phyloP scores from a whole-genome alignment of 192 early-diverging fungal species.

The Gonapodya sp. region DNA sequence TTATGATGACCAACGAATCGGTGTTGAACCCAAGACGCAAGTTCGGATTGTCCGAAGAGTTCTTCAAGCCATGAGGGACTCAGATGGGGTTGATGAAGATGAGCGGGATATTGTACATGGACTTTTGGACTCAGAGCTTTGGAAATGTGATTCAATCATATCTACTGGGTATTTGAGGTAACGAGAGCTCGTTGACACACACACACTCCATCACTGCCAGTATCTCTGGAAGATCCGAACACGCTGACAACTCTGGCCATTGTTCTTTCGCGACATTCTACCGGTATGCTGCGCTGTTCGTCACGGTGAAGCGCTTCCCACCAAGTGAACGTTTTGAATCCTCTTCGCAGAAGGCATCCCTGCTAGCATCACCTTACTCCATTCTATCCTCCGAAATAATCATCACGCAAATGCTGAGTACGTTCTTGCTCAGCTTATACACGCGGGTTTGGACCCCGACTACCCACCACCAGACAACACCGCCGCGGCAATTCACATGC shows the following conservation, averaged over 20 bases:
- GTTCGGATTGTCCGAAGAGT: background rate
- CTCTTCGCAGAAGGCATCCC: background rate
- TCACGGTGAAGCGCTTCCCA: background rate
- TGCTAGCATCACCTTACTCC: background rate
- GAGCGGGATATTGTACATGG: background rate
- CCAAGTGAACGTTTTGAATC: background rate
- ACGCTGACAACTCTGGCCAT: background rate
- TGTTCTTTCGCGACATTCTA: background rate
- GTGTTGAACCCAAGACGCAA: background rate
- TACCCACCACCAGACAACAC: background rate
- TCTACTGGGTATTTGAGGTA: background rate
- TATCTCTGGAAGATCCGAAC: background rate
- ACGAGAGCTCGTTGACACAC: background rate
- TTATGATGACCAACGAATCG: background rate
- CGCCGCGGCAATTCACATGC: background rate
- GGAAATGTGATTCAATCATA: background rate
- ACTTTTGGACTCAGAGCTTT: background rate
- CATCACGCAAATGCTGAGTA: background rate
- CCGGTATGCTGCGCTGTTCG: background rate
- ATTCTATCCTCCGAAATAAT: background rate
- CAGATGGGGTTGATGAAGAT: background rate
- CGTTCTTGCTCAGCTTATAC: background rate
- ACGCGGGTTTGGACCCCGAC: background rate
- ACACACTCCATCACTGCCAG: too few species aligned
- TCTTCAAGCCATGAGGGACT: background rate